phyloP scores from a whole-genome alignment of 805 yeast genomes.

The Cyberlindnera xishuangbannaensis region DNA sequence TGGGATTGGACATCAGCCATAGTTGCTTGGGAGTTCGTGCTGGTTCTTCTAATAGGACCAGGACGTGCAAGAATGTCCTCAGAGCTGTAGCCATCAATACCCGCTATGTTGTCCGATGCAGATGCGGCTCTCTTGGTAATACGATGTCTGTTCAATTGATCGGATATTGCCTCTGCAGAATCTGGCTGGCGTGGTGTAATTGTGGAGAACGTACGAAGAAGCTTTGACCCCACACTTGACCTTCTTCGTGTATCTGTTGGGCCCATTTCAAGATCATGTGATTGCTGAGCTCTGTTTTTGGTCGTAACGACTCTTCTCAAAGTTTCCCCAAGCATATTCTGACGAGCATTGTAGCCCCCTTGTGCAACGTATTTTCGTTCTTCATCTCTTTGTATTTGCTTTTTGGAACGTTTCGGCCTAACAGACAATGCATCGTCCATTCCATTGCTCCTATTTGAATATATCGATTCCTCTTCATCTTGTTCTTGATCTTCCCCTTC shows the following conservation, averaged over 20 bases:
- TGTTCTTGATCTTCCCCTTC: too few species aligned
- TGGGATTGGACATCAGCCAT: too few species aligned
- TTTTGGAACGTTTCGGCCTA: conserved; percentile 6
- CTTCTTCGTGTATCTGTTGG: conserved; percentile 13
- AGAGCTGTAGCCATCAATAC: conserved; percentile 30
- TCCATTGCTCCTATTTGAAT: conserved; percentile 12
- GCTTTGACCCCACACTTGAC: conserved; percentile 4
- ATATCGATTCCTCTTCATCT: conserved; percentile 5
- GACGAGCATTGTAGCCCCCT: conserved; percentile 29
- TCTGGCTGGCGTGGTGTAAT: conserved; percentile 18
- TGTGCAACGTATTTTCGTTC: conserved; percentile 22
- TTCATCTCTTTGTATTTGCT: conserved; percentile 23
- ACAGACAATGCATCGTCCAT: conserved; percentile 2
- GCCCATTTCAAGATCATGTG: conserved; percentile 15
- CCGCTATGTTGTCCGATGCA: conserved; percentile 41
- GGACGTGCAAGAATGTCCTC: conserved; percentile 16
- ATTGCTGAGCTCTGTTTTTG: neutral
- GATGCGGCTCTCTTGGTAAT: conserved; percentile 37
- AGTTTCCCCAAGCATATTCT: conserved; percentile 30
- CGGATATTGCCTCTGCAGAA: conserved; percentile 27
- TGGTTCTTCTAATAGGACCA: conserved; percentile 4
- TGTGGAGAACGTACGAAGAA: conserved; percentile 19
- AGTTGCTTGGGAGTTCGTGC: conserved; percentile 8
- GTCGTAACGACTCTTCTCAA: conserved; percentile 26
- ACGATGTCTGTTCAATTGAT: conserved; percentile 31